Conservation (phyloP, 1,284 basidiomycete species). For the Apiotrichum montevideense region DNA sequence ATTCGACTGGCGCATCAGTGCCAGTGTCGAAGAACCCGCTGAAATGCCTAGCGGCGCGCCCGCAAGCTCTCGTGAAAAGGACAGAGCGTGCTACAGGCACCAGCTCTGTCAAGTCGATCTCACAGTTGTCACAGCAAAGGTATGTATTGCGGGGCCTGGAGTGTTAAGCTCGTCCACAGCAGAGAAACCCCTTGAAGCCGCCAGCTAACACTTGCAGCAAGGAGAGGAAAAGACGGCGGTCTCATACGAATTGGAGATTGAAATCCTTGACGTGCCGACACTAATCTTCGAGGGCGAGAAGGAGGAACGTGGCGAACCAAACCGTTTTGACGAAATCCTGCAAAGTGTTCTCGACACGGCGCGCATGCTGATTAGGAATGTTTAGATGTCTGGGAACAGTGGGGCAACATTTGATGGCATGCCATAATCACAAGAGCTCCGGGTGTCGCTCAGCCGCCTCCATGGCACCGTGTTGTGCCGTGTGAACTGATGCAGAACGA, state of each 20-base stretch:
- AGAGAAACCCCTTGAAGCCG: too few species aligned
- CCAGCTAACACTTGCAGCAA: too few species aligned
- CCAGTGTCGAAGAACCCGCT: constrained; percentile 65
- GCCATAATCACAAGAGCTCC: too few species aligned
- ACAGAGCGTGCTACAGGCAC: constrained; percentile 85
- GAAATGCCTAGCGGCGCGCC: constrained; percentile 45
- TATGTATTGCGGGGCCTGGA: constrained; percentile 50
- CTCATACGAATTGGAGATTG: constrained; percentile 56
- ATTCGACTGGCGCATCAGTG: constrained; percentile 88
- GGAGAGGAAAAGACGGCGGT: constrained; percentile 14
- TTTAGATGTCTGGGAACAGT: neutral
- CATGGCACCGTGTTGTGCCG: too few species aligned
- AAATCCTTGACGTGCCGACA: constrained; percentile 50
- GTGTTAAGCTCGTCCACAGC: constrained; percentile 51
- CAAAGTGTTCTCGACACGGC: constrained; percentile 51
- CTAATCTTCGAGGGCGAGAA: constrained; percentile 50
- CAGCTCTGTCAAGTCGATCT: constrained; percentile 89
- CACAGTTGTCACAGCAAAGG: constrained; percentile 69
- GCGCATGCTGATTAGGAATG: constrained; percentile 50
- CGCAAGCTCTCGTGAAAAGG: constrained; percentile 66
- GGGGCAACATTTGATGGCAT: too few species aligned
- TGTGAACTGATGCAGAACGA: too few species aligned
- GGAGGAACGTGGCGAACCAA: constrained; percentile 41
- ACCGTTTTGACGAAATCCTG: constrained; percentile 49
- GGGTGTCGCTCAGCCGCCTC: too few species aligned